Evolutionary conservation across 2,329 filamentous ascomycete species (phyloP), one percentile per base, ranked within the genome.

Genomic region (Purpureocillium takamizusanense): DNA sequence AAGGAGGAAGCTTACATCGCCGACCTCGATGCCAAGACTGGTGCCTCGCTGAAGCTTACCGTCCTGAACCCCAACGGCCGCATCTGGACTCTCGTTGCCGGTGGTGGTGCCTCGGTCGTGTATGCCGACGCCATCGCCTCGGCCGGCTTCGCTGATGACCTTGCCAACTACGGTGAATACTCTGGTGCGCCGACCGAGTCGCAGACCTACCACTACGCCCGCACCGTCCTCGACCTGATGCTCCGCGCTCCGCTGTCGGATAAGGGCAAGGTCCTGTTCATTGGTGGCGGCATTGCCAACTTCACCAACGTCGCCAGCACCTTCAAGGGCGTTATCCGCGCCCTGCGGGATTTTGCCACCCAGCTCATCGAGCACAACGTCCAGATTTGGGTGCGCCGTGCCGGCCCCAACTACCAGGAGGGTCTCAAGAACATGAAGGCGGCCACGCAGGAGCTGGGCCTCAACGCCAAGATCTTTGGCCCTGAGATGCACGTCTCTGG

Each of bases 81-180:
- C 57, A 83, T 98, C 63, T 98, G 92, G 92, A 98, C 92, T 44
- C 78, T 98, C 47, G 92, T 98, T 49, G 92, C 92, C 56, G 92
- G 92, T 83, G 92, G 92, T 79, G 92, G 92, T 86, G 92, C 92
- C 47, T 98, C 92, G 36, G 92, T 98, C 56, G 92, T 98, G 51
- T 98, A 98, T 66, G 92, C 92, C 48, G 92, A 98, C 62, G 92
- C 92, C 66, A 98, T 98, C 66, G 92, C 92, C 52, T 95, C 88
- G 45, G 81, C 87, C 57, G 92, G 92, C 49, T 97, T 94, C 63
- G 88, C 94, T 47, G 81, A 87, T 55, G 89, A 98, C 68, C 81
- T 98, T 39, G 92, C 92, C 72, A 98, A 98, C 81, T 98, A 98
- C 62, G 92, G 92, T 65, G 92, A 98, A 72, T 98, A 98, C 82